Percentiles rank a stretch among this genome's conserved stretches.
phyloP scores from a whole-genome alignment of 352 stramenopile species.

The Globisporangium solare region DNA sequence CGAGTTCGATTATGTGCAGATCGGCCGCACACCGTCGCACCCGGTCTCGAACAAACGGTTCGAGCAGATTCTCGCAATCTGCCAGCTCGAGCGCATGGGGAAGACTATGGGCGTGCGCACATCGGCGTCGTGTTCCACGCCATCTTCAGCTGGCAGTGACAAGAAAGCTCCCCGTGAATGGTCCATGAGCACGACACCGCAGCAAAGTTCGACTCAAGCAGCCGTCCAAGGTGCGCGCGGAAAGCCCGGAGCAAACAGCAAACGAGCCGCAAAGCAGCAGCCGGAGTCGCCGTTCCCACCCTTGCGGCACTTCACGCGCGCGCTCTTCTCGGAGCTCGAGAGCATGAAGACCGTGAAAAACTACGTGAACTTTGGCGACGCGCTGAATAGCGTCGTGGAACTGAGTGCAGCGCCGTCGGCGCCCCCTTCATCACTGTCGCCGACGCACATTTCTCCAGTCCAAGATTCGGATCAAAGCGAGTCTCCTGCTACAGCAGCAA shows the following conservation, averaged over 20 bases:
- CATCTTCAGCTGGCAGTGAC: background rate
- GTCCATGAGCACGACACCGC: slow-evolving; percentile 3
- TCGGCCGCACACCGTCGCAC: slow-evolving; percentile 28
- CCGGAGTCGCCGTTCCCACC: slow-evolving; percentile 28
- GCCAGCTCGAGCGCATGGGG: slow-evolving; percentile 49
- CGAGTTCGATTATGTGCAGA: slow-evolving; percentile 75
- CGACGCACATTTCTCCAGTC: slow-evolving; percentile 6
- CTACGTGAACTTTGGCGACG: slow-evolving; percentile 59
- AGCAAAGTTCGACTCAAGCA: background rate
- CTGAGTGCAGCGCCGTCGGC: slow-evolving; percentile 9
- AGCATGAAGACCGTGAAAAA: slow-evolving; percentile 62
- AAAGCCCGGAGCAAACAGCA: background rate
- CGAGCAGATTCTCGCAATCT: slow-evolving; percentile 54
- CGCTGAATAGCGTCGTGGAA: slow-evolving; percentile 38
- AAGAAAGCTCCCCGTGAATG: background rate
- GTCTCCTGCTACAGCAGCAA: no score
- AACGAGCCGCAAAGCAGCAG: background rate
- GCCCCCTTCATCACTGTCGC: no score
- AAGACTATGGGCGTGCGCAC: slow-evolving; percentile 26
- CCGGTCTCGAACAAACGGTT: slow-evolving; percentile 61
- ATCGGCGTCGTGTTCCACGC: background rate
- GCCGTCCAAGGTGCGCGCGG: background rate
- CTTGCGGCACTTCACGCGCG: slow-evolving; percentile 30
- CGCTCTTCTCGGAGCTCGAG: slow-evolving; percentile 51
- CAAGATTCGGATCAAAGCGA: no score